A percentile compares a stretch with the other conserved stretches of the same genome.
Conservation (phyloP, 371 early-diverging fungal genomes). For the Mortierella sp. region DNA sequence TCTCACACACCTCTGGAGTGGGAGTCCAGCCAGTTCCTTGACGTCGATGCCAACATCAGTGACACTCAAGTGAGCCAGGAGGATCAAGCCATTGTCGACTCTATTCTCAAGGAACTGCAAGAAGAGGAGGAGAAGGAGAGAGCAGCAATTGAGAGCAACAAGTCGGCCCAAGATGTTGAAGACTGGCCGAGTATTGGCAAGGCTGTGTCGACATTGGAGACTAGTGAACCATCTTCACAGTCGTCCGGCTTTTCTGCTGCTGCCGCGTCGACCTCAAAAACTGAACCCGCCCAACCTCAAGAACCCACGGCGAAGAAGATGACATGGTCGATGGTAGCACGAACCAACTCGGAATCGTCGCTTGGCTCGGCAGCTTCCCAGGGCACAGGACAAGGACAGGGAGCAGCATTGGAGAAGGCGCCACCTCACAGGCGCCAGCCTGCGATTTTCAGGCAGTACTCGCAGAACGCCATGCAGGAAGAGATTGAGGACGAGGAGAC, state of each 20-base stretch:
- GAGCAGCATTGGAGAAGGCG: not conserved
- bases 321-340: constrained; percentile 56
- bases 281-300: not conserved
- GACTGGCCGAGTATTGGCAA: constrained; percentile 33
- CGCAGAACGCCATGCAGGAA: constrained; percentile 17
- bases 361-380: not conserved
- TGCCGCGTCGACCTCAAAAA: not conserved
- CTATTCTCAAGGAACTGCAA: constrained; percentile 38
- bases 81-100: constrained; percentile 43
- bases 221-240: not conserved
- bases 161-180: not conserved
- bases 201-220: not conserved
- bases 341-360: constrained; percentile 24
- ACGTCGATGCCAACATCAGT: constrained; percentile 25
- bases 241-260: not conserved
- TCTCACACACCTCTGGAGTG: constrained; percentile 16
- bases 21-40: constrained; percentile 29
- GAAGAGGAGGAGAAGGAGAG: constrained; percentile 17
- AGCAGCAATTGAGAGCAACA: not conserved
- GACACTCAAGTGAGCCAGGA: constrained; percentile 21
- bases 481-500: constrained; percentile 56
- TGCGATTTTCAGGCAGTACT: constrained; percentile 37
- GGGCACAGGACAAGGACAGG: constrained; percentile 10
- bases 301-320: constrained; percentile 18
- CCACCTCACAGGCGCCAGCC: constrained; percentile 14